Conservation (phyloP, 2,329 filamentous ascomycete species). For the Trichoderma sp. region DNA sequence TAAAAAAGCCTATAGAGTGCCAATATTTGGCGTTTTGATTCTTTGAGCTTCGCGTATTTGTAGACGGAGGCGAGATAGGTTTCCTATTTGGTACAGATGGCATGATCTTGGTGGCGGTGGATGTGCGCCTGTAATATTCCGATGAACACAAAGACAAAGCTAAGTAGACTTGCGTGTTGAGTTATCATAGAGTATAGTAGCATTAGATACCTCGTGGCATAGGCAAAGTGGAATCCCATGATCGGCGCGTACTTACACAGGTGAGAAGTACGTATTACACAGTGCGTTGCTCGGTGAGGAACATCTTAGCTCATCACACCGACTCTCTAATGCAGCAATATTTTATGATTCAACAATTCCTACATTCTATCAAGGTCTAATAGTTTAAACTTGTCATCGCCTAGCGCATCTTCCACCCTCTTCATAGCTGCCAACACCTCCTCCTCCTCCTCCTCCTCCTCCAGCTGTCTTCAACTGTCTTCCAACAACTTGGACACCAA, state of each 20-base stretch:
- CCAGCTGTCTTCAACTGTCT: no score
- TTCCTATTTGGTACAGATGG: background rate
- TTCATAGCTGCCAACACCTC: conserved; percentile 48
- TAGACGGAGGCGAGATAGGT: background rate
- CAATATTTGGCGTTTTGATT: background rate
- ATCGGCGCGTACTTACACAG: background rate
- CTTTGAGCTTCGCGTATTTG: background rate
- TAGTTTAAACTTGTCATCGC: conserved; percentile 53
- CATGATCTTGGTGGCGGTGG: background rate
- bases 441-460: conserved; percentile 60
- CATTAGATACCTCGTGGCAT: background rate
- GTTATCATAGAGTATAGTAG: no score
- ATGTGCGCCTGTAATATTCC: no score
- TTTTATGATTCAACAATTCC: background rate
- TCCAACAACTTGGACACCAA: conserved; percentile 56
- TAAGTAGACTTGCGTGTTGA: no score
- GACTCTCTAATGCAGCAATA: background rate
- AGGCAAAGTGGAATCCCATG: background rate
- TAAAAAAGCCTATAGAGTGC: background rate
- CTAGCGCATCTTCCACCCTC: conserved; percentile 30
- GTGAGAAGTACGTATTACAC: background rate
- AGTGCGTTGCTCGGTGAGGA: background rate
- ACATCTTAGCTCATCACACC: background rate
- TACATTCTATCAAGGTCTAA: conserved; percentile 48
- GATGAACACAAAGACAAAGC: background rate